Evolutionary conservation across 768 basidiomycete species (phyloP).

Genomic region (Leccinum rimulosum): DNA sequence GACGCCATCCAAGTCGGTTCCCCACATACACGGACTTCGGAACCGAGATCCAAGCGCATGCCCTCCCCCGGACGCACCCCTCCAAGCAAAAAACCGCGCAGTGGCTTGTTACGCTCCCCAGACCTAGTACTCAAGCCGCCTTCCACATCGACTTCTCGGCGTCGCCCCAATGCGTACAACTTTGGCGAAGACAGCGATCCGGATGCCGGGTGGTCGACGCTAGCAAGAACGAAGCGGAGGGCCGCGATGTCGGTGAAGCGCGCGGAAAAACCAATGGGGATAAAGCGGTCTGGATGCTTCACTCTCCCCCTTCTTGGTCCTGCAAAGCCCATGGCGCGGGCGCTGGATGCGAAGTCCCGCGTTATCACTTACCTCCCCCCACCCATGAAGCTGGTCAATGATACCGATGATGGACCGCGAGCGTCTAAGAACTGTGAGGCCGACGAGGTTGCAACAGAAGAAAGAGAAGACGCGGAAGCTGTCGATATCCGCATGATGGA

Average conservation of each 20-base stretch:
- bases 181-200: constrained; percentile 22
- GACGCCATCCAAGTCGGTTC: background rate
- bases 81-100: constrained; percentile 1
- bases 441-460: background rate
- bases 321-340: background rate
- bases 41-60: constrained; percentile 4
- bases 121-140: background rate
- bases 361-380: constrained; percentile 32
- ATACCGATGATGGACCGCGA: background rate
- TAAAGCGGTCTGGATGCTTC: constrained; percentile 21
- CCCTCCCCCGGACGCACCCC: constrained; percentile 3
- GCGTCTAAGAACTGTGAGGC: background rate
- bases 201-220: constrained; percentile 22
- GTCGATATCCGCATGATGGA: constrained; percentile 12
- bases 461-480: background rate
- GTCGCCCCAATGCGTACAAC: constrained; percentile 13
- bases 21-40: constrained; percentile 8
- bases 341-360: constrained; percentile 10
- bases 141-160: background rate
- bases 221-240: constrained; percentile 4
- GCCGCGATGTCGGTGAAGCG: background rate
- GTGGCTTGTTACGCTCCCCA: background rate
- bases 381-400: constrained; percentile 6
- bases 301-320: constrained; percentile 18
- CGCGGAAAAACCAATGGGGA: background rate